Evolutionary conservation across 768 basidiomycete species (phyloP).

Genomic region (Pilatotrama ljubarskyi): DNA sequence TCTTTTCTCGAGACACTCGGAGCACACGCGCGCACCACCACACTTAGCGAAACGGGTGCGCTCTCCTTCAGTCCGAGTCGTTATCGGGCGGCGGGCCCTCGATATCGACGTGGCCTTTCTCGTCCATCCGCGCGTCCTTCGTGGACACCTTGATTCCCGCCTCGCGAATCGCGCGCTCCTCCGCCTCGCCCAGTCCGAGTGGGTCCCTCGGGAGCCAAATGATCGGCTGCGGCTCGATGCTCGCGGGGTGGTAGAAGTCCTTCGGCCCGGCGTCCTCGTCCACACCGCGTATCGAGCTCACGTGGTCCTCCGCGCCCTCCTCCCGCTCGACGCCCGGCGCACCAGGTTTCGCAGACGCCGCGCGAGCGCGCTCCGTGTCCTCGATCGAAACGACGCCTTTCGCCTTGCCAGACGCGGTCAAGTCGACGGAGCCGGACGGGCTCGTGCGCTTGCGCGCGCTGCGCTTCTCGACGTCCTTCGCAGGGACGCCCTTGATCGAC

Average conservation of each 20-base stretch:
- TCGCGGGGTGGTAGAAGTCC: conserved; percentile 88
- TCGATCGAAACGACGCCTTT: background rate
- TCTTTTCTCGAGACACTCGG: too few relatives aligned
- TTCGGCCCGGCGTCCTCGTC: conserved; percentile 37
- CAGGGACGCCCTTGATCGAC: conserved; percentile 6
- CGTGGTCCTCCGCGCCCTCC: background rate
- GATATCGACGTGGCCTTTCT: conserved; percentile 60
- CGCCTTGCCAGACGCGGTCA: background rate
- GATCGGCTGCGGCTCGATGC: conserved; percentile 66
- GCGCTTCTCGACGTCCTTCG: conserved; percentile 1
- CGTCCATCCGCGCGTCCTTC: conserved; percentile 57
- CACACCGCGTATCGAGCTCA: conserved; percentile 24
- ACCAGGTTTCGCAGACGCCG: background rate
- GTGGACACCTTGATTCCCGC: conserved; percentile 51
- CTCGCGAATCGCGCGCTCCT: conserved; percentile 55
- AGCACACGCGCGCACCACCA: too few relatives aligned
- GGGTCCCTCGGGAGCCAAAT: conserved; percentile 86
- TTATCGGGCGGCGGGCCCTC: conserved; percentile 43
- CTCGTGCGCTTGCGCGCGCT: conserved; percentile 5
- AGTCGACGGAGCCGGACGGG: conserved; percentile 1
- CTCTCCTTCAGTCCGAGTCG: conserved; percentile 12
- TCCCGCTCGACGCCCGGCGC: background rate
- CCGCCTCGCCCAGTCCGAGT: conserved; percentile 63
- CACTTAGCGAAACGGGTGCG: too few relatives aligned
- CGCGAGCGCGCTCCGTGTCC: background rate